Percentiles rank a stretch among this genome's conserved stretches.
phyloP scores from a whole-genome alignment of 345 rosid species.

The Draba incana region DNA sequence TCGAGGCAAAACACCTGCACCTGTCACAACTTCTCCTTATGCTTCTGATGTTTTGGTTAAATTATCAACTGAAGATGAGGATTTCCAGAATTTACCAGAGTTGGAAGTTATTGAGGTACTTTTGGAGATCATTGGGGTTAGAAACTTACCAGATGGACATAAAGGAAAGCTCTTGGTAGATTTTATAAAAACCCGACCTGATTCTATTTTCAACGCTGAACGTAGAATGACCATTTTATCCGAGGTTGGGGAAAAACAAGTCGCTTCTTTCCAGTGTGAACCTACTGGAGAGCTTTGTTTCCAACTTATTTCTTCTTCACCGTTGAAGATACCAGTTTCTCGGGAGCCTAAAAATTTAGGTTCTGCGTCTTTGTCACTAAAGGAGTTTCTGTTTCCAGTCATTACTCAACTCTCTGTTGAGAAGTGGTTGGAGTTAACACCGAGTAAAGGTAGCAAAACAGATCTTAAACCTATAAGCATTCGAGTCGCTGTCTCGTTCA shows the following conservation, averaged over 20 bases:
- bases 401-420: constrained; percentile 65
- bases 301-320: constrained; percentile 62
- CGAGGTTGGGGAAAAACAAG: constrained; percentile 62
- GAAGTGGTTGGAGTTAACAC: constrained; percentile 77
- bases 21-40: constrained; percentile 58
- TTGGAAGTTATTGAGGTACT: constrained; percentile 62
- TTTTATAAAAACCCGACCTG: constrained; percentile 72
- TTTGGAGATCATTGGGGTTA: constrained; percentile 60
- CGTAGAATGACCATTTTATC: constrained; percentile 63
- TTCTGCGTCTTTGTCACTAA: constrained; percentile 58
- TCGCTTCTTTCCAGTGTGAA: constrained; percentile 79
- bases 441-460: constrained; percentile 43
- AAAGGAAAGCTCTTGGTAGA: constrained; percentile 65
- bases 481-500: constrained; percentile 69
- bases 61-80: constrained; percentile 39
- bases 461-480: constrained; percentile 60
- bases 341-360: constrained; percentile 62
- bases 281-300: constrained; percentile 75
- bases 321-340: constrained; percentile 48
- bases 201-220: constrained; percentile 60
- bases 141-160: constrained; percentile 67
- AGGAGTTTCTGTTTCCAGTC: constrained; percentile 62
- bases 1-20: constrained; percentile 70
- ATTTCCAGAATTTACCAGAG: constrained; percentile 43
- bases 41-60: constrained; percentile 43